These are phyloP conservation scores for Leucocoprinus sp. DNA, from an alignment of 768 basidiomycete genomes.

Conservation along the genomic window DNA sequence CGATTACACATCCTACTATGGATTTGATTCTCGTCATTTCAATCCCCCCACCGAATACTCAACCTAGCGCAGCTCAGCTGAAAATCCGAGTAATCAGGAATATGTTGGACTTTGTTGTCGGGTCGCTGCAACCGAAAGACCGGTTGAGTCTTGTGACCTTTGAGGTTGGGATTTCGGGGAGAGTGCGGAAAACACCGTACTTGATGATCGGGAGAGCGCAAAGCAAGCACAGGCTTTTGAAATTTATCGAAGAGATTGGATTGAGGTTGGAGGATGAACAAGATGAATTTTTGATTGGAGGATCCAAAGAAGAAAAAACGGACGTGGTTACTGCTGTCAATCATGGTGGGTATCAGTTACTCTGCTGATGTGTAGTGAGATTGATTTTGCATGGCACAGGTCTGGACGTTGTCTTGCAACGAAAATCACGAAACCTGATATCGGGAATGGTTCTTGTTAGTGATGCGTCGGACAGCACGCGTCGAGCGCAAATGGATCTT, in stretches of 20 bases:
- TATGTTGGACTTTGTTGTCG: conserved; percentile 80
- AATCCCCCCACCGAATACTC: conserved; percentile 64
- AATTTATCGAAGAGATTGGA: conserved; percentile 71
- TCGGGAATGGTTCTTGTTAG: conserved; percentile 91
- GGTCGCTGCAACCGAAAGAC: conserved; percentile 68
- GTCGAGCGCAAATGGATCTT: conserved; percentile 96
- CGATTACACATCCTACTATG: conserved; percentile 78
- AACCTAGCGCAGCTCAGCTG: conserved; percentile 73
- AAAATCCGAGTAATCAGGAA: conserved; percentile 86
- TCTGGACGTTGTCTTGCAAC: conserved; percentile 89
- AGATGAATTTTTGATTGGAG: conserved; percentile 56
- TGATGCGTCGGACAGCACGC: conserved; percentile 86
- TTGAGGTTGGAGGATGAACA: conserved; percentile 30
- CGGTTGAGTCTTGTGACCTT: conserved; percentile 89
- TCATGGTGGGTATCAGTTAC: conserved; percentile 46
- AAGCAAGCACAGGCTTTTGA: conserved; percentile 61
- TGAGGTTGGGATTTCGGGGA: conserved; percentile 76
- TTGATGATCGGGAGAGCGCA: conserved; percentile 60
- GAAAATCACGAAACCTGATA: conserved; percentile 84
- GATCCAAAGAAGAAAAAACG: conserved; percentile 85
- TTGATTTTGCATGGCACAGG: conserved; percentile 37
- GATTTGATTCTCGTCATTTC: conserved; percentile 92
- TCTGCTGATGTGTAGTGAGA: conserved; percentile 1
- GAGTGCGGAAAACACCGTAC: conserved; percentile 92
- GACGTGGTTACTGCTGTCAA: conserved; percentile 99